Base-by-base conservation (phyloP, 2,329 filamentous ascomycete species). In the Trichoderma sp. region DNA sequence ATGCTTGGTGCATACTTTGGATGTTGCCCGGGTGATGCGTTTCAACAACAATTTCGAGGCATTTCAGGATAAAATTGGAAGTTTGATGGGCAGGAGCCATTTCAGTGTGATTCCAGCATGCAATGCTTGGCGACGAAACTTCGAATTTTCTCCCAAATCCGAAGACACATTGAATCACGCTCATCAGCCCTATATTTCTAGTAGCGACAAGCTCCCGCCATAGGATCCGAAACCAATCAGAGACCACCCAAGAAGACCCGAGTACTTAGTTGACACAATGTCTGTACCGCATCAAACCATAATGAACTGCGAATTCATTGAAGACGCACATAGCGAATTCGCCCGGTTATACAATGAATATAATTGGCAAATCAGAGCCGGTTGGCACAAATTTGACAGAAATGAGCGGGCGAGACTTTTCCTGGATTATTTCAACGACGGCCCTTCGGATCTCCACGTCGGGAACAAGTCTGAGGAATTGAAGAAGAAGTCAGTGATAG, bases 21-120 rank as follows among this genome's bases (percentile, higher is more conserved):
- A 51, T 21, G 43, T 51, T 51, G 43, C 43, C 43, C 9, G 4
- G 43, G 43, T 24, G 21, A 53, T 53, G 70, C 85, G 4, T 76
- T 86, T 51, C 18, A 51, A 51, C 43, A 51, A 21, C 43, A 51
- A 21, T 21, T 21, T 51, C n/a, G 9, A 51, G n/a, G 43, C 43
- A 21, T 51, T 5, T 21, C n/a, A 21, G 18, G n/a, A 51, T 51
- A 21, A n/a, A 18, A 43, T 43, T 43, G 39, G 6, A 43, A 21
- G 2, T 12, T 51, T 21, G 4, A 21, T 21, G 43, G n/a, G 43
- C 43, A 21, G 43, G 43, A 43, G 43, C 43, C 43, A 21, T 8
- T 9, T n/a, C 43, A 51, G 43, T 51, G 43, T 43, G 15, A 21
- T 21, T 51, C 43, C n/a, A 6, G n/a, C 43, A 51, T 51, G 43